Evolutionary conservation across 192 early-diverging fungal genomes (phyloP).

Genomic region (Paraglomus brasilianum): DNA sequence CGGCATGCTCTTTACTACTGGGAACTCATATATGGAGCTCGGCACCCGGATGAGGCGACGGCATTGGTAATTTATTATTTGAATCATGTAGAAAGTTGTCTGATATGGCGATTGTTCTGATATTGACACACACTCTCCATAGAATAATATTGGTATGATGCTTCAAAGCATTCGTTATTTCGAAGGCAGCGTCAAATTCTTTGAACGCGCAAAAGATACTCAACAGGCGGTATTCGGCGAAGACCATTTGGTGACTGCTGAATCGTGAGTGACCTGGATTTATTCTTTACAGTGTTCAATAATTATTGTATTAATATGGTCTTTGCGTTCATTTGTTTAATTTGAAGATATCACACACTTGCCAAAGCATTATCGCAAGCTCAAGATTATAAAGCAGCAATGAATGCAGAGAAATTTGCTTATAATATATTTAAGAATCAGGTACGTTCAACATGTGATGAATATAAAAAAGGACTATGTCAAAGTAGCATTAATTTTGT

Average conservation of each 20-base stretch:
- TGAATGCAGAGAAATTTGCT: constrained; percentile 68
- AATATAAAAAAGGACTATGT: neutral
- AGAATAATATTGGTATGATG: constrained; percentile 74
- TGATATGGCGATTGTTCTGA: constrained; percentile 31
- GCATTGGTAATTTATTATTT: constrained; percentile 57
- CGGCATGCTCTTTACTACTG: constrained; percentile 80
- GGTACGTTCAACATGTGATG: constrained; percentile 33
- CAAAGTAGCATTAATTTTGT: neutral
- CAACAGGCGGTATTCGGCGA: constrained; percentile 66
- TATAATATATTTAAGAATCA: constrained; percentile 58
- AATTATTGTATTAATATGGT: constrained; percentile 6
- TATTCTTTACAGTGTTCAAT: neutral
- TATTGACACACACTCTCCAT: neutral
- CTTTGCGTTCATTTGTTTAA: constrained; percentile 12
- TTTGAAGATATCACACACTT: constrained; percentile 65
- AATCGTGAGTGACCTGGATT: constrained; percentile 41
- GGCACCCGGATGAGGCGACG: constrained; percentile 85
- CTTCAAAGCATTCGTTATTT: constrained; percentile 67
- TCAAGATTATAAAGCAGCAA: constrained; percentile 74
- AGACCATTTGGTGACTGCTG: constrained; percentile 66
- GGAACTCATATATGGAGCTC: constrained; percentile 71
- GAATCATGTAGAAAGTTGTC: neutral
- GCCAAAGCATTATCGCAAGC: constrained; percentile 70
- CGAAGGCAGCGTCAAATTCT: constrained; percentile 63
- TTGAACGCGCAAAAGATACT: constrained; percentile 65